phyloP scores from a whole-genome alignment of 1,284 basidiomycete genomes.

The Phaffia rhodozyma region DNA sequence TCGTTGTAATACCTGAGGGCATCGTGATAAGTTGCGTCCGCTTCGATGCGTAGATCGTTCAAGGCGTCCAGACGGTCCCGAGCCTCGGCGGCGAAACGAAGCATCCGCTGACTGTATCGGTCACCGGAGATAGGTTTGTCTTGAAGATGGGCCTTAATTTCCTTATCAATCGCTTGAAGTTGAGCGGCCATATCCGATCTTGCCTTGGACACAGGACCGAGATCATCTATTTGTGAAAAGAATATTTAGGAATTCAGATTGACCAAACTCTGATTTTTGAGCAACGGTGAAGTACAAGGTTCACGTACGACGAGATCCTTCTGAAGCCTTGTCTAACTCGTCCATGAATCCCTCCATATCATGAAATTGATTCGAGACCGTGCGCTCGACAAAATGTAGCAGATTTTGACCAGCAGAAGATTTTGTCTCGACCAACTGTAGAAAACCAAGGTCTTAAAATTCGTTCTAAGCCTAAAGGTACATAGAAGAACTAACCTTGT shows the following conservation, averaged over 20 bases:
- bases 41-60: constrained; percentile 68
- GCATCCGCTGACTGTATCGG: constrained; percentile 77
- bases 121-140: constrained; percentile 48
- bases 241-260: neutral
- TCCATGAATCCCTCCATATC: constrained; percentile 79
- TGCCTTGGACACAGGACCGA: constrained; percentile 47
- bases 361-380: constrained; percentile 76
- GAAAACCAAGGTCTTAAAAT: neutral
- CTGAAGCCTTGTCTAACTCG: constrained; percentile 77
- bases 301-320: constrained; percentile 73
- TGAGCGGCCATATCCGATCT: constrained; percentile 63
- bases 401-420: constrained; percentile 85
- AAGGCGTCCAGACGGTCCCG: constrained; percentile 63
- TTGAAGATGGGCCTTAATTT: constrained; percentile 64
- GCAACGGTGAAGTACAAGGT: constrained; percentile 23
- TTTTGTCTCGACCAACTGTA: constrained; percentile 89
- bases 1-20: constrained; percentile 83
- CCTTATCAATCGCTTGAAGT: constrained; percentile 59
- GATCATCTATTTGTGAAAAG: constrained; percentile 40
- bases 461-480: neutral
- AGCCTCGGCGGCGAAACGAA: constrained; percentile 66
- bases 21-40: constrained; percentile 65
- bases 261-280: neutral
- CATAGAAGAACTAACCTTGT: constrained; percentile 53
- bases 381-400: constrained; percentile 86